Conservation (phyloP, 106 monocot genomes). For the Cymbidium sinense region DNA sequence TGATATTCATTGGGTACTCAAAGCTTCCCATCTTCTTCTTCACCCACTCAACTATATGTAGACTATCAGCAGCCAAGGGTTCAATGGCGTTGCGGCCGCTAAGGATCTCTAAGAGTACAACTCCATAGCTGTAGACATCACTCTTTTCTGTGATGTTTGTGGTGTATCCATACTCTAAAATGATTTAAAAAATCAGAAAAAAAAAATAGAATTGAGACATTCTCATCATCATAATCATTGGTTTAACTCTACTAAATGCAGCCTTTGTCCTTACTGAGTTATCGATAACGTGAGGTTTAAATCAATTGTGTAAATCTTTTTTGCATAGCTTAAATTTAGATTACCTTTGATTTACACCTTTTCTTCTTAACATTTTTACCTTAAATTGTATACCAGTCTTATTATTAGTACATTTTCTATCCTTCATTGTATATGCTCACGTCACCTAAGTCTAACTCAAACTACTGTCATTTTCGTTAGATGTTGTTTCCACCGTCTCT, state of each 20-base stretch:
- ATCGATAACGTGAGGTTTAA: too few relatives aligned
- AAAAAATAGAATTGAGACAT: background rate
- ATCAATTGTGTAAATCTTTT: too few relatives aligned
- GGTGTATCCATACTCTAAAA: slow-evolving; percentile 86
- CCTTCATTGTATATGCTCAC: background rate
- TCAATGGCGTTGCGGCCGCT: slow-evolving; percentile 77
- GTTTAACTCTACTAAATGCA: too few relatives aligned
- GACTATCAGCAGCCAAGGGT: slow-evolving; percentile 37
- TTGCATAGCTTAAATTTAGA: too few relatives aligned
- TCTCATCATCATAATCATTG: background rate
- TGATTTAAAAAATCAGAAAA: background rate
- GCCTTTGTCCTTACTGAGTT: too few relatives aligned
- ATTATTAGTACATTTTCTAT: too few relatives aligned
- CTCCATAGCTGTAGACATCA: slow-evolving; percentile 96
- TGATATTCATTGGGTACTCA: slow-evolving; percentile 49
- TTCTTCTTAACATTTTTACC: too few relatives aligned
- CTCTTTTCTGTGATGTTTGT: slow-evolving; percentile 94
- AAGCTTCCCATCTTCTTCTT: slow-evolving; percentile 86
- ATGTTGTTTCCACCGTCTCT: too few relatives aligned
- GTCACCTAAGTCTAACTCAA: too few relatives aligned
- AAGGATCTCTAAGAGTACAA: slow-evolving; percentile 91
- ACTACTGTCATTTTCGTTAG: too few relatives aligned
- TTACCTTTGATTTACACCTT: too few relatives aligned
- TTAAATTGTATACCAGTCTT: too few relatives aligned
- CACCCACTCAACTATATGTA: slow-evolving; percentile 94